Conservation (phyloP, 2,329 filamentous ascomycete species). For the Ceratocystis destructans region DNA sequence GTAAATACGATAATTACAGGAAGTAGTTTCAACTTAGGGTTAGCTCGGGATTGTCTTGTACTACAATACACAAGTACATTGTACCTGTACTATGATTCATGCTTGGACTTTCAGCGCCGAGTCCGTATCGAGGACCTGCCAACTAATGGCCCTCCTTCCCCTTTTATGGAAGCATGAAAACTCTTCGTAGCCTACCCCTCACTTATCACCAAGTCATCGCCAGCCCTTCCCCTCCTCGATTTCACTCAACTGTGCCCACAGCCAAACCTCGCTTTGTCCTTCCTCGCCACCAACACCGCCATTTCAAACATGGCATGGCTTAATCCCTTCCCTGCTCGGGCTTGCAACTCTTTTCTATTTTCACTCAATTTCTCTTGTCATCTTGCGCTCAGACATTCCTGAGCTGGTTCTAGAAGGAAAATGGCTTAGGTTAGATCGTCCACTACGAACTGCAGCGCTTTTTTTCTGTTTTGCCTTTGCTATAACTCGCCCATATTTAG, state of each 20-base stretch:
- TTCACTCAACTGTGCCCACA: neutral
- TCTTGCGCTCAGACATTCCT: slow-evolving; percentile 8
- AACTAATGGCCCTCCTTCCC: neutral
- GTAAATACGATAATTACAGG: neutral
- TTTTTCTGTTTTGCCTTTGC: neutral
- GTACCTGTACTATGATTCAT: neutral
- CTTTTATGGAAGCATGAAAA: neutral
- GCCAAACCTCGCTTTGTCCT: neutral
- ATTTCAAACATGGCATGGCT: neutral
- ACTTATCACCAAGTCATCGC: neutral
- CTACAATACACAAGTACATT: neutral
- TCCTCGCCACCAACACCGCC: neutral
- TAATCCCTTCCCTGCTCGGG: neutral
- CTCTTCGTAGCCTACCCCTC: neutral
- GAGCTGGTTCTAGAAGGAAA: slow-evolving; percentile 11
- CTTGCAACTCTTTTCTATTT: slow-evolving; percentile 1
- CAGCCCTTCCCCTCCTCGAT: neutral
- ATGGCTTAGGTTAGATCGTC: neutral
- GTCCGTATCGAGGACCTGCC: neutral
- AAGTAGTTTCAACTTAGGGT: neutral
- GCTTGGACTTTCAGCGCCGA: too few relatives aligned
- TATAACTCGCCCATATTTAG: neutral
- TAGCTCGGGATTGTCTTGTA: neutral
- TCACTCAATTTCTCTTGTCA: slow-evolving; percentile 7
- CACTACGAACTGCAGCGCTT: neutral